A percentile compares a stretch with the other conserved stretches of the same genome.
phyloP scores from a whole-genome alignment of 2,329 filamentous ascomycete genomes.

The Colletotrichum eremochloae region DNA sequence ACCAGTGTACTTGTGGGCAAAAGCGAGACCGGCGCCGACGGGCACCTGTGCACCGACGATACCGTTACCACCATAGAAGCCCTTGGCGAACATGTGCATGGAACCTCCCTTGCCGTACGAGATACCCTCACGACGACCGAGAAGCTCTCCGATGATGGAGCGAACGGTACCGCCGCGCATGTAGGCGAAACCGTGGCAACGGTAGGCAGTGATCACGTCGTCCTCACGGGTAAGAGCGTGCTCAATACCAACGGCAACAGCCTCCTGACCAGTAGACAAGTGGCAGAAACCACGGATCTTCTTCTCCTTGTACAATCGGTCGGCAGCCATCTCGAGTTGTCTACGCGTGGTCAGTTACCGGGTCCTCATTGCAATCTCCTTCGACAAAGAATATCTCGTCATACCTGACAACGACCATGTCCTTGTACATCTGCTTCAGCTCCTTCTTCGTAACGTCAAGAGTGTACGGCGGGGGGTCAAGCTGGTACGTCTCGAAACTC shows the following conservation, averaged over 20 bases:
- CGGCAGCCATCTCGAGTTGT: constrained; percentile 99
- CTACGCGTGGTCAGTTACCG: constrained; percentile 60
- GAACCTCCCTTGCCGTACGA: constrained; percentile 99
- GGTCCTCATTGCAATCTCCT: not conserved
- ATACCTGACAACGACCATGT: constrained; percentile 96
- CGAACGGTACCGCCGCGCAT: constrained; percentile 94
- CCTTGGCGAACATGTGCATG: constrained; percentile 99
- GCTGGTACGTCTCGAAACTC: constrained; percentile 99
- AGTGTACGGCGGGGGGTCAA: constrained; percentile 95
- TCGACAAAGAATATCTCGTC: constrained; percentile 46
- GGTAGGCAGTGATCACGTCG: constrained; percentile 97
- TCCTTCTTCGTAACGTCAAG: constrained; percentile 96
- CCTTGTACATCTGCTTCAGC: constrained; percentile 98
- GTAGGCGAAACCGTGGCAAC: constrained; percentile 97
- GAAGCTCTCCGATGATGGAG: constrained; percentile 94
- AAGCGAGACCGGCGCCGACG: constrained; percentile 94
- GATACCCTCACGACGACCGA: constrained; percentile 95
- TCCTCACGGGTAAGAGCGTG: constrained; percentile 92
- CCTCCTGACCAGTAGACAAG: constrained; percentile 97
- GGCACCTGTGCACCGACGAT: constrained; percentile 99
- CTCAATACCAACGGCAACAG: constrained; percentile 96
- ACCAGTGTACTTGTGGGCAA: constrained; percentile 94
- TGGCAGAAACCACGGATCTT: constrained; percentile 99
- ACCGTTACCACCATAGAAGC: constrained; percentile 98
- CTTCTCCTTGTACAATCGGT: constrained; percentile 99